A percentile compares a stretch with the other conserved stretches of the same genome.
phyloP scores from a whole-genome alignment of 371 early-diverging fungal genomes.

The Mortierella sp. region DNA sequence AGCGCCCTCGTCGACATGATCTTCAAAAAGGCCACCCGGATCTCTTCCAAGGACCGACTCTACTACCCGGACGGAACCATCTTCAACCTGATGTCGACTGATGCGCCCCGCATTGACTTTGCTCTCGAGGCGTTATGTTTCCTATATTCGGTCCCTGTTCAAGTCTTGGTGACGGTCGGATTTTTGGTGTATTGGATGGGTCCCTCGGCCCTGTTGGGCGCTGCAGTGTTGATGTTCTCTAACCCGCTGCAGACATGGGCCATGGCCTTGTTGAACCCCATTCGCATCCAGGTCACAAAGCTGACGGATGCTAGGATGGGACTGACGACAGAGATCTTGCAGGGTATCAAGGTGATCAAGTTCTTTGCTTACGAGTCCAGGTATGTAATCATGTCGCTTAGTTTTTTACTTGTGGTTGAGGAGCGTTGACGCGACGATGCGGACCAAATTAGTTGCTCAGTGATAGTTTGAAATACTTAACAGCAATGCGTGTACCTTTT shows the following conservation, averaged over 20 bases:
- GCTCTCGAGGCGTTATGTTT: conserved; percentile 58
- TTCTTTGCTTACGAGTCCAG: conserved; percentile 69
- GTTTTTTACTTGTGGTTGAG: too few species aligned
- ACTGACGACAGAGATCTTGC: conserved; percentile 58
- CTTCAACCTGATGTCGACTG: conserved; percentile 83
- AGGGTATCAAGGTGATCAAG: conserved; percentile 63
- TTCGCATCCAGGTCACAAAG: conserved; percentile 52
- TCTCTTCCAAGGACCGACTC: conserved; percentile 42
- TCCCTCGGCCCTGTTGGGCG: conserved; percentile 65
- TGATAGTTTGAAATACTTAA: too few species aligned
- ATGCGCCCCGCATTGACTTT: conserved; percentile 66
- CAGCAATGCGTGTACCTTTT: too few species aligned
- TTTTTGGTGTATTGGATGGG: conserved; percentile 61
- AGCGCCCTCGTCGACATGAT: conserved; percentile 65
- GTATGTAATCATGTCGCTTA: background rate
- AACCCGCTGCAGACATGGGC: conserved; percentile 56
- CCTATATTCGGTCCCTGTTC: conserved; percentile 59
- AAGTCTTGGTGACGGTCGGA: conserved; percentile 55
- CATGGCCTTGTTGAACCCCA: conserved; percentile 40
- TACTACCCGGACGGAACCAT: conserved; percentile 72
- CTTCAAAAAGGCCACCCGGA: conserved; percentile 67
- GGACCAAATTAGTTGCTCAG: too few species aligned
- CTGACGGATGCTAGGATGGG: conserved; percentile 58
- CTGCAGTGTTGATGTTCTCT: conserved; percentile 57
- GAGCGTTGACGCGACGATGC: too few species aligned